phyloP scores from a whole-genome alignment of 495 filamentous ascomycete genomes.

The Neurospora sp. region DNA sequence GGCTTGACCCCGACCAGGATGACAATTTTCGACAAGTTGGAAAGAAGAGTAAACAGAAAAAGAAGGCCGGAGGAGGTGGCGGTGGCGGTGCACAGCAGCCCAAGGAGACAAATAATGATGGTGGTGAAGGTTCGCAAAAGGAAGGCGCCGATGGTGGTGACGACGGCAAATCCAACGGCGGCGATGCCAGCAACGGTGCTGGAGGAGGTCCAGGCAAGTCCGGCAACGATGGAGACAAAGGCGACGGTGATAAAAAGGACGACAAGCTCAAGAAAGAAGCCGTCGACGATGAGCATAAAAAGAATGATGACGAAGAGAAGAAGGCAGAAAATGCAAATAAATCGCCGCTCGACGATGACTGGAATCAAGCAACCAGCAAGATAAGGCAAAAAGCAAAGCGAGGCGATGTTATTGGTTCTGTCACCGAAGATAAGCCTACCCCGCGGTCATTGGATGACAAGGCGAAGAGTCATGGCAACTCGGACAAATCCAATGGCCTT shows the following conservation, averaged over 20 bases:
- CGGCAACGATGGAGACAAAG: constrained; percentile 19
- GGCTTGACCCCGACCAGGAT: constrained; percentile 34
- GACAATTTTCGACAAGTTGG: constrained; percentile 35
- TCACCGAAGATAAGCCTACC: not conserved
- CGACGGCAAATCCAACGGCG: constrained; percentile 14
- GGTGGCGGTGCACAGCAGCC: constrained; percentile 4
- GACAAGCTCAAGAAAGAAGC: constrained; percentile 23
- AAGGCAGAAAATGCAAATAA: constrained; percentile 14
- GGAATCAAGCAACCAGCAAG: not conserved
- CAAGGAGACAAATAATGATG: constrained; percentile 8
- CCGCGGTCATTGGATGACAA: not conserved
- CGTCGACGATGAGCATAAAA: constrained; percentile 19
- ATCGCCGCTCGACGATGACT: constrained; percentile 14
- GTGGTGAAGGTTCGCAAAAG: constrained; percentile 37
- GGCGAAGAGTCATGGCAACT: constrained; percentile 7
- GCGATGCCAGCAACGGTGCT: constrained; percentile 9
- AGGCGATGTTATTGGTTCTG: not conserved
- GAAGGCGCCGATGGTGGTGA: constrained; percentile 21
- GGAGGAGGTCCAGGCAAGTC: constrained; percentile 8
- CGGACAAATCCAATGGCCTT: constrained; percentile 26
- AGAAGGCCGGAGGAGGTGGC: constrained; percentile 4
- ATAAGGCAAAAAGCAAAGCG: not conserved
- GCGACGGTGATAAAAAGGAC: constrained; percentile 17
- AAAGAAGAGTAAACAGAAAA: constrained; percentile 27
- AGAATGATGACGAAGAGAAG: constrained; percentile 11